Evolutionary conservation across 805 yeast species (phyloP), one percentile per base, ranked within the genome.

Genomic region (Peterozyma xylosa): DNA sequence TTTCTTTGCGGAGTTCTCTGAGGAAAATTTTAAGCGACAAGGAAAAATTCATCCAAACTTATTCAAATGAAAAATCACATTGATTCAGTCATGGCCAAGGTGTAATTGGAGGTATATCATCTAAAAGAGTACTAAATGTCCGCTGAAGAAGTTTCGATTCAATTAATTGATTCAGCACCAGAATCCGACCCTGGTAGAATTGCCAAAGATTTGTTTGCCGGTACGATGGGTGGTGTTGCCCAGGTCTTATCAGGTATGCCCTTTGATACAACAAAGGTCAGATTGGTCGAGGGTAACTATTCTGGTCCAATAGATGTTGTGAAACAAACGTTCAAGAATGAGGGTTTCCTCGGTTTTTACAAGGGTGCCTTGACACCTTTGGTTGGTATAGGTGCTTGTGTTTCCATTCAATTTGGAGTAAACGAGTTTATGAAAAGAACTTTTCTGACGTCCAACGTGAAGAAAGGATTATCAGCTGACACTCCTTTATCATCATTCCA

Each of bases 241-340:
- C 99, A 93, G 65, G 98, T 93, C 7, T 67, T 93, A 32, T 86
- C 84, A 11, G 99, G 99, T 18, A 98, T 93, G 64, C 97, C 98
- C 7, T 91, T 91, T 57, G 98, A 90, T 60, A 86, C 96, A 9
- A 86, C 93, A 38, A 91, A 91, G 64, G 98, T 93, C 16, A 73
- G 99, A 42, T 70, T 93, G 39, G 80, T 89, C 2, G 80, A 80
- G 32, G 93, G 95, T 4, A 73, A 76, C 14, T 86, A 84, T 54
- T 64, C 63, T 16, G 87, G 89, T 2, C 82, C 96, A 0, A 53
- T 77, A 45, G 95, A 88, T 53, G 96, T 88, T 10, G 80, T 89
- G 16, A 74, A 75, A 56, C 73, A 79, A 53, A 69, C 93, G 44
- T 37, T 91, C 34, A 69, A 71, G 35, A 80, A 85, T 46, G 99